Conservation (phyloP, 805 yeast species). For the Candida parachauliodes region DNA sequence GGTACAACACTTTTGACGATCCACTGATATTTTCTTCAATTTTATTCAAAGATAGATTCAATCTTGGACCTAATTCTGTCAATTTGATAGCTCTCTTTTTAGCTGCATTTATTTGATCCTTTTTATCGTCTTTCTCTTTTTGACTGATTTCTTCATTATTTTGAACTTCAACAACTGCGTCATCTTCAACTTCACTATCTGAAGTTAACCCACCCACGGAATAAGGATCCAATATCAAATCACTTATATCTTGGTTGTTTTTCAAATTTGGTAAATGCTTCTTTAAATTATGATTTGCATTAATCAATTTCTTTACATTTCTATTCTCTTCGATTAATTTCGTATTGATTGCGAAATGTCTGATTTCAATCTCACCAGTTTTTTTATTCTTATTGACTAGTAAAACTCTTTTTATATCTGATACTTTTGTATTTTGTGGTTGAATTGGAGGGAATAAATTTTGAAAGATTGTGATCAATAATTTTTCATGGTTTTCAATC, state of each 20-base stretch:
- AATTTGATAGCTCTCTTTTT: conserved; percentile 83
- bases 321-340: conserved; percentile 75
- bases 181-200: conserved; percentile 93
- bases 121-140: conserved; percentile 16
- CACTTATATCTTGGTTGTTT: conserved; percentile 71
- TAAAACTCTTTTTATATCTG: conserved; percentile 76
- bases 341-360: conserved; percentile 89
- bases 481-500: conserved; percentile 69
- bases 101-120: conserved; percentile 20
- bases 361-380: conserved; percentile 71
- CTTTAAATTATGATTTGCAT: conserved; percentile 54
- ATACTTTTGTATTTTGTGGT: conserved; percentile 74
- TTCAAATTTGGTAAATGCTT: conserved; percentile 69
- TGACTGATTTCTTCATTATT: conserved; percentile 18
- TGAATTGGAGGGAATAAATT: conserved; percentile 94
- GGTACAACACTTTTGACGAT: conserved; percentile 83
- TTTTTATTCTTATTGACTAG: conserved; percentile 71
- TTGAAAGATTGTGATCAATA: conserved; percentile 86
- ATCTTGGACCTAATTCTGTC: conserved; percentile 90
- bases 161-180: conserved; percentile 66
- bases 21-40: conserved; percentile 88
- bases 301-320: conserved; percentile 67
- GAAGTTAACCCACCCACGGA: conserved; percentile 78
- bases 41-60: conserved; percentile 70
- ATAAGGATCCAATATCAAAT: conserved; percentile 78